These are phyloP conservation scores for Ceriops zippeliana DNA, from an alignment of 345 rosid species.

Conservation along the genomic window DNA sequence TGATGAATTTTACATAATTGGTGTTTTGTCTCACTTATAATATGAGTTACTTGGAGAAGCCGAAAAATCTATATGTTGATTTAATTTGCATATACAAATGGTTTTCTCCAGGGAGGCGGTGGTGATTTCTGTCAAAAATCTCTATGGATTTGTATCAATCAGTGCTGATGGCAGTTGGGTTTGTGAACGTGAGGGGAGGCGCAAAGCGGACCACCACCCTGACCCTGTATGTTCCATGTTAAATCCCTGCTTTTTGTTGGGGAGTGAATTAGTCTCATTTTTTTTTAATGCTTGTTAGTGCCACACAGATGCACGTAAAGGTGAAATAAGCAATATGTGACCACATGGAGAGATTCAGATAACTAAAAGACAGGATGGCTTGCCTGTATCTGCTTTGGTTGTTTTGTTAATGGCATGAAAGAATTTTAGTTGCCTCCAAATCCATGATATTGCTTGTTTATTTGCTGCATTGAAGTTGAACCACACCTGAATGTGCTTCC, in stretches of 20 bases:
- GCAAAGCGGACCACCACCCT: conserved; percentile 42
- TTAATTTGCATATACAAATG: not conserved
- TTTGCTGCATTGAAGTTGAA: no score
- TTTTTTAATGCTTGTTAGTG: not conserved
- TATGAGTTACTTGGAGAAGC: no score
- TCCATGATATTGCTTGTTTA: no score
- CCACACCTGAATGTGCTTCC: no score
- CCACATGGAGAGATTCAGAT: no score
- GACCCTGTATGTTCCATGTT: conserved; percentile 57
- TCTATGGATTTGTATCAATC: conserved; percentile 62
- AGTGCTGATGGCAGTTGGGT: conserved; percentile 75
- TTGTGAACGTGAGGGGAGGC: conserved; percentile 46
- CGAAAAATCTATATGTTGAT: not conserved
- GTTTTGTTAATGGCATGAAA: no score
- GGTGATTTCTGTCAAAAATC: conserved; percentile 73
- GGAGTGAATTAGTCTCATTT: not conserved
- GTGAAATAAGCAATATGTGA: no score
- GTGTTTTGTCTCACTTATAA: not conserved
- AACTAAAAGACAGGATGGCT: no score
- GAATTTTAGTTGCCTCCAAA: no score
- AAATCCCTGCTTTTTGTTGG: conserved; percentile 6
- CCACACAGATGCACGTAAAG: not conserved
- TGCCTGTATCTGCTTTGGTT: no score
- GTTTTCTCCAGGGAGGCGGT: conserved; percentile 50
- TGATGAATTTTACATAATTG: not conserved